Evolutionary conservation across 31 red algal genomes (phyloP).

Genomic region (Asparagopsis taxiformis): DNA sequence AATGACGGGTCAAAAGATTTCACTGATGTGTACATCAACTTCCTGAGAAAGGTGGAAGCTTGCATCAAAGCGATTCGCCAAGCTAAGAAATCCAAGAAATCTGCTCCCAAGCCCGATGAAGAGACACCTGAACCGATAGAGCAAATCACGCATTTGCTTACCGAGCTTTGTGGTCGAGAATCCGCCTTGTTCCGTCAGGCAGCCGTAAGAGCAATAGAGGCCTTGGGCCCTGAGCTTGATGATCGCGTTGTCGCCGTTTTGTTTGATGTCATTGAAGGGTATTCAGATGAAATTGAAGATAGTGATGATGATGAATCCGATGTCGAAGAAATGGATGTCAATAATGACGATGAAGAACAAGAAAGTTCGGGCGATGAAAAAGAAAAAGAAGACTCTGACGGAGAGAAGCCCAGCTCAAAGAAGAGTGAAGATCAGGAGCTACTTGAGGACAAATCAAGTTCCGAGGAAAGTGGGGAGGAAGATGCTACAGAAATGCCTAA

Average conservation of each 20-base stretch:
- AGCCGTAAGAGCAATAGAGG: slow-evolving; percentile 19
- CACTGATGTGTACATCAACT: background rate
- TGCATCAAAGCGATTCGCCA: background rate
- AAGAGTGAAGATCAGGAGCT: too few relatives aligned
- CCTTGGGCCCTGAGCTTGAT: slow-evolving; percentile 21
- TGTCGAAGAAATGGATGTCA: background rate
- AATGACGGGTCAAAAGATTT: background rate
- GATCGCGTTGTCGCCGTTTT: slow-evolving; percentile 56
- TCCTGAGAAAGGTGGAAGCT: background rate
- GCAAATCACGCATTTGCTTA: slow-evolving; percentile 24
- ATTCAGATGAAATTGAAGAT: slow-evolving; percentile 13
- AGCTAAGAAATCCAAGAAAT: background rate
- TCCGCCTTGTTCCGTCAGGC: slow-evolving; percentile 15
- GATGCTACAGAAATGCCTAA: too few relatives aligned
- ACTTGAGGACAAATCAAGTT: background rate
- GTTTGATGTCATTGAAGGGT: slow-evolving; percentile 51
- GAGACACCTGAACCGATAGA: slow-evolving; percentile 28
- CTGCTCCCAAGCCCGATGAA: background rate
- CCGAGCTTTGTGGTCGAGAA: slow-evolving; percentile 30
- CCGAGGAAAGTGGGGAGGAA: too few relatives aligned
- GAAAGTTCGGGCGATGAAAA: too few relatives aligned
- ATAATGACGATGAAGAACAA: too few relatives aligned
- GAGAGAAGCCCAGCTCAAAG: too few relatives aligned
- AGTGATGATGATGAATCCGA: background rate
- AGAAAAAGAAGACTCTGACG: too few relatives aligned